Evolutionary conservation across 2,329 filamentous ascomycete species (phyloP), one percentile per base, ranked within the genome.

Genomic region (Fusarium sublunatum): DNA sequence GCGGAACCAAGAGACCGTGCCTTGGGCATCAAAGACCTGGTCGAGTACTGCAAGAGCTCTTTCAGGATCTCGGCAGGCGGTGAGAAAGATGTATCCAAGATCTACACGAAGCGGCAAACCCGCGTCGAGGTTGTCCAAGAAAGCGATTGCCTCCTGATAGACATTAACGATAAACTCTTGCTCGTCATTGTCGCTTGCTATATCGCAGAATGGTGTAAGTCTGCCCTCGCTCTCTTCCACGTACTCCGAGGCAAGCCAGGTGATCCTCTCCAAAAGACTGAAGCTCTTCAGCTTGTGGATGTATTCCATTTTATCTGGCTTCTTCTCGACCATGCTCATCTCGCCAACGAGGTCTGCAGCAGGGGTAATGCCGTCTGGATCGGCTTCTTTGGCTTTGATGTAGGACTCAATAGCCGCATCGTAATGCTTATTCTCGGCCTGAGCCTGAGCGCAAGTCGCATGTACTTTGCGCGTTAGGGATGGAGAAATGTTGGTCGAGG

Each of bases 111-210:
- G 28, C 6, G 72, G 72, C 1, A 64, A 61, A 3, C 55, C 61
- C 1, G 69, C 69, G 3, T 71, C 59, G 2, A 74, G 61, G 22
- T 72, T 72, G 1, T 74, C 72, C 6, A 74, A 47, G 9, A 67
- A 70, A 2, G 36, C 25, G 4, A 72, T 69, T 0, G 58, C 58
- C 6, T 71, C 65, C 19, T 70, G n/a, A 10, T 72, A 73, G 2
- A 67, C 49, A 3, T 65, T 42, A 7, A 70, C 42, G 2, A 73
- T 42, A 3, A 72, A 73, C 0, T 62, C 64, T 0, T 51, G 39
- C 12, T 73, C 70, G 1, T 59, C 59, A 2, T 64, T 59, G 6
- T 64, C 32, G 0, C 46, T 52, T 2, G 71, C 70, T 2, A 64
- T 55, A 2, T 62, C 53, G 7, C 62, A 52, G n/a, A 73, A 46